Percentiles rank a stretch among this genome's conserved stretches.
Conservation (phyloP, 805 yeast genomes). For the Ogataea trehalophila region DNA sequence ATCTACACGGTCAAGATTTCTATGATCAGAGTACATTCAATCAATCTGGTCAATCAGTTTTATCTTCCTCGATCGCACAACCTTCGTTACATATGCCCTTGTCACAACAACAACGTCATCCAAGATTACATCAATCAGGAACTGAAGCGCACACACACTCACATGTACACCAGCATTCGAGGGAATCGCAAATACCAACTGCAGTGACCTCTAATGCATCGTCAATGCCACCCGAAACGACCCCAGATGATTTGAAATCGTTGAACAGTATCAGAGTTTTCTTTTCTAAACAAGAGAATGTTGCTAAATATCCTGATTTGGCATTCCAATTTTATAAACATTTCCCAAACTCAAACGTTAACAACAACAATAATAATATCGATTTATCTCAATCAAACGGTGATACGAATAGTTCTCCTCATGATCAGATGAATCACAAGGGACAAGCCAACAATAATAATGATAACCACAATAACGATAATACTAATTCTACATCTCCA, state of each 20-base stretch:
- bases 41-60: neutral
- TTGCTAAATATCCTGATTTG: constrained; percentile 13
- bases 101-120: no score
- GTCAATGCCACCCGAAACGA: neutral
- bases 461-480: no score
- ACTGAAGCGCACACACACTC: no score
- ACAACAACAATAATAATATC: neutral
- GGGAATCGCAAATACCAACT: no score
- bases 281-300: constrained; percentile 12
- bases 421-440: neutral
- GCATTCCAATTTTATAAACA: constrained; percentile 16
- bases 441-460: no score
- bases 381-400: neutral
- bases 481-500: neutral
- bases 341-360: constrained; percentile 2
- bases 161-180: no score
- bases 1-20: neutral
- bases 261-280: constrained; percentile 9
- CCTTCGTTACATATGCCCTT: neutral
- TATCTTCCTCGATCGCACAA: neutral
- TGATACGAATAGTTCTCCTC: neutral
- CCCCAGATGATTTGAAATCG: constrained; percentile 11
- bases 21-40: neutral
- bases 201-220: neutral
- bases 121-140: no score